Conservation (phyloP, 2,329 filamentous ascomycete genomes). For the Chalaropsis ovoidea region DNA sequence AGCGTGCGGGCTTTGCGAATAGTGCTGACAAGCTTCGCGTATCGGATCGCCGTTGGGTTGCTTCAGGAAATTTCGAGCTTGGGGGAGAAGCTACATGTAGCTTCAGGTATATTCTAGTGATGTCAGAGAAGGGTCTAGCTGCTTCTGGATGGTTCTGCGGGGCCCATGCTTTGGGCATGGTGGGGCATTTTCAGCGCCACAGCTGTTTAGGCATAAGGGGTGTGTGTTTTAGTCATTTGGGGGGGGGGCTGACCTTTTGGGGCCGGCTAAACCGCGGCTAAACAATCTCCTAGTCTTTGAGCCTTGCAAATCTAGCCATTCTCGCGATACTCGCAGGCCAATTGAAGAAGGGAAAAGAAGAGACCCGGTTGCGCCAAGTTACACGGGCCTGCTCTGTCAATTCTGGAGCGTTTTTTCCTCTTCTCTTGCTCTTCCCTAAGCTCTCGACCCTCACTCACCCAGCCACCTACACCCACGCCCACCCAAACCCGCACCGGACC, state of each 20-base stretch:
- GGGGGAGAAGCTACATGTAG: slow-evolving; percentile 19
- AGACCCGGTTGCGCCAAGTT: background rate
- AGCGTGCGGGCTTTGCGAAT: background rate
- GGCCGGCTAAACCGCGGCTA: slow-evolving; percentile 17
- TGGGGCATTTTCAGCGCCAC: slow-evolving; percentile 16
- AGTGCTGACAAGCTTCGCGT: background rate
- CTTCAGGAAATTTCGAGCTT: background rate
- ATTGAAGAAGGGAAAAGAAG: slow-evolving; percentile 13
- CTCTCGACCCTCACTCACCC: background rate
- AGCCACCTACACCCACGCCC: background rate
- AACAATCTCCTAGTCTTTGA: background rate
- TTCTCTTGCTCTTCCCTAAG: background rate
- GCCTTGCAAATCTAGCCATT: slow-evolving; percentile 24
- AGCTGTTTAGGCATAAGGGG: background rate
- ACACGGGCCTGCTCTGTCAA: background rate
- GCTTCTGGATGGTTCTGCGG: slow-evolving; percentile 24
- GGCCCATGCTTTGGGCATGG: slow-evolving; percentile 12
- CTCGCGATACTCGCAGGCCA: slow-evolving; percentile 18
- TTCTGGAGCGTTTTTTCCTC: background rate
- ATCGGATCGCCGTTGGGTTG: background rate
- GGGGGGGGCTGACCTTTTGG: background rate
- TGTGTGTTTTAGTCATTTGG: background rate
- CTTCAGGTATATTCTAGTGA: slow-evolving; percentile 22
- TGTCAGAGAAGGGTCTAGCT: slow-evolving; percentile 23
- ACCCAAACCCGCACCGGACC: background rate